Evolutionary conservation across 371 early-diverging fungal genomes (phyloP), one percentile per base, ranked within the genome.

Genomic region (Gilbertella persicaria): DNA sequence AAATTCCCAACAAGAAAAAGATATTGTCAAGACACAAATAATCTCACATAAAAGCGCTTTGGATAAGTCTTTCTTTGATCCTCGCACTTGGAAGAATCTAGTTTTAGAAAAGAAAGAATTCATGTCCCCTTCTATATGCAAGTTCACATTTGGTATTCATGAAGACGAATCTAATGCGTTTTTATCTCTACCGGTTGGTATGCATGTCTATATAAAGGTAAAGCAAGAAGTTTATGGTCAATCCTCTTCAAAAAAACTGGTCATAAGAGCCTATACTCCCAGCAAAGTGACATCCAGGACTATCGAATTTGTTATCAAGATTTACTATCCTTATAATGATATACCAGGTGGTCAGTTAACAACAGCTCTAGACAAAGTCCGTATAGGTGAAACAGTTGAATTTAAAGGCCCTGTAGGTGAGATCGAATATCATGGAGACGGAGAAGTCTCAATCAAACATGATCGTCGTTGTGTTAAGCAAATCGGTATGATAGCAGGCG

Each of bases 241-340:
- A 21, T 45, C 45, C 14, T 30, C 40, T 50, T 75, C 61, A 29
- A 60, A 58, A 50, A 80, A 73, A 53, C 40, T 41, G 44, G 60
- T 70, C 37, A 68, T 82, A 42, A 73, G 89, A 29, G 81, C 88
- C 1, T 89, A 89, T 50, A 89, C 90, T 5, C 66, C 70, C 12
- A 60, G 77, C 58, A 45, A 62, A 24, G 49, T 69, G 39, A 35
- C 53, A 21, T 45, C 54, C 8, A 74, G 69, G 9, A 64, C 53
- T 37, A 59, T 97, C 72, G 95, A 94, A 50, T 82, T 96, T 55
- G 76, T 96, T 35, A 71, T 97, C 75, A 97, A 97, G 73, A 67
- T 66, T 44, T 97, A 84, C 29, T 68, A 25, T 51, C 59, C 73
- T 59, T 47, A 67, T 35, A 35, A 64, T 39, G 35, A 49, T 42